phyloP scores from a whole-genome alignment of 495 filamentous ascomycete species.

The Jackrogersella minutella region DNA sequence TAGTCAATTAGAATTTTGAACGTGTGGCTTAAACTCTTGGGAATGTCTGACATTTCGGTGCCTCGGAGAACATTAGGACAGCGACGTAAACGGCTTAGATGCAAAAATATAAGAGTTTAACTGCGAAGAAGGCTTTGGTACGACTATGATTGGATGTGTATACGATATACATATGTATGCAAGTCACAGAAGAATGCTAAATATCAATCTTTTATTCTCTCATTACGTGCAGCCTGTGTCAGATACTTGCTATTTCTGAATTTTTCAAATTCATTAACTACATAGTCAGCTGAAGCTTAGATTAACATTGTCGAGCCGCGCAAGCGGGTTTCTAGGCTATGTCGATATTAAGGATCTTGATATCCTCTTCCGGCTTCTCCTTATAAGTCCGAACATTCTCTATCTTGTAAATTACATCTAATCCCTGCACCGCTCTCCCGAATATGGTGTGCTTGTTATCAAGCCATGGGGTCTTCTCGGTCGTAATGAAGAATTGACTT shows the following conservation, averaged over 20 bases:
- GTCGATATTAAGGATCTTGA: slow-evolving; percentile 95
- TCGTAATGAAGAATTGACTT: slow-evolving; percentile 98
- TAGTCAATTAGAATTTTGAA: no score
- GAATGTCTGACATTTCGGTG: neutral
- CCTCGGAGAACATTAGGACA: neutral
- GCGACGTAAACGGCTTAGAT: no score
- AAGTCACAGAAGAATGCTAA: no score
- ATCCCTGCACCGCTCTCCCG: slow-evolving; percentile 83
- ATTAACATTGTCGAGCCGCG: neutral
- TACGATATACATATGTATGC: no score
- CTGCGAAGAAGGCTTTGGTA: no score
- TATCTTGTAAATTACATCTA: slow-evolving; percentile 97
- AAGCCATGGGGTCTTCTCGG: slow-evolving; percentile 95
- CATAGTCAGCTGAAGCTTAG: neutral
- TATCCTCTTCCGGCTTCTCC: slow-evolving; percentile 95
- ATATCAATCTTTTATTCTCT: no score
- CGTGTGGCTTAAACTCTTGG: no score
- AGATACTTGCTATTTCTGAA: no score
- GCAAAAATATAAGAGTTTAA: no score
- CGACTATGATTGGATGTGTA: no score
- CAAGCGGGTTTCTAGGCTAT: slow-evolving; percentile 50
- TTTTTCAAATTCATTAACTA: neutral
- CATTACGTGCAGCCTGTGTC: no score
- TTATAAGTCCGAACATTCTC: slow-evolving; percentile 92
- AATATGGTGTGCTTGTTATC: slow-evolving; percentile 98